Conservation (phyloP, 768 basidiomycete genomes). For the Daedaleopsis nitida region DNA sequence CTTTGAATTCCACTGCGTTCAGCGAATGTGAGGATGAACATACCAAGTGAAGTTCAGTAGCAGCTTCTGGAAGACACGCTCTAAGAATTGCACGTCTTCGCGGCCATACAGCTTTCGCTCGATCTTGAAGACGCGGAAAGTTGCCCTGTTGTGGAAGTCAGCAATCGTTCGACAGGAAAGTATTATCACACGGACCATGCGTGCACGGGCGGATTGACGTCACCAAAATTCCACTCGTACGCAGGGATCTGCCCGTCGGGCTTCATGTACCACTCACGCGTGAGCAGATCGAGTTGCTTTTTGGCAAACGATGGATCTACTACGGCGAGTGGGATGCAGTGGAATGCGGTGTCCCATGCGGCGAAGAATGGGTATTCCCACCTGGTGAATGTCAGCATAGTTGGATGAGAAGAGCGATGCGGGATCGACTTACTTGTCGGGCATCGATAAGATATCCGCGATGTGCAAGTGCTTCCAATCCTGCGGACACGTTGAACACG, state of each 20-base stretch:
- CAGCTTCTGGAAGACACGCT: conserved; percentile 98
- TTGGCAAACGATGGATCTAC: conserved; percentile 96
- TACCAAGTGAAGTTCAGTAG: conserved; percentile 97
- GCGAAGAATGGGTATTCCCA: conserved; percentile 99
- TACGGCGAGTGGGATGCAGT: conserved; percentile 95
- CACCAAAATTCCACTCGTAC: conserved; percentile 99
- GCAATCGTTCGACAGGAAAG: not conserved
- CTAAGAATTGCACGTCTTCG: conserved; percentile 90
- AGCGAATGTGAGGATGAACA: conserved; percentile 5
- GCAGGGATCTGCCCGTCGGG: conserved; percentile 98
- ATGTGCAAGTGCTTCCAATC: conserved; percentile 97
- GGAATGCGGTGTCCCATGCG: conserved; percentile 99
- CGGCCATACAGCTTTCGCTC: conserved; percentile 92
- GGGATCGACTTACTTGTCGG: conserved; percentile 82
- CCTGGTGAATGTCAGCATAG: conserved; percentile 37
- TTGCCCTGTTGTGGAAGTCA: conserved; percentile 60
- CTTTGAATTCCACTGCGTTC: not conserved
- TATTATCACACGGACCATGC: conserved; percentile 65
- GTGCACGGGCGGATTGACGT: conserved; percentile 99
- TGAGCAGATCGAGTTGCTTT: conserved; percentile 94
- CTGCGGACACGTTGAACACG: conserved; percentile 37
- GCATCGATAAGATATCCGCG: conserved; percentile 97
- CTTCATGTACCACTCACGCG: conserved; percentile 99
- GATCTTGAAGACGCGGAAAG: conserved; percentile 98
- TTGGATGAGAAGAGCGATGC: not conserved